phyloP scores from a whole-genome alignment of 208 protist genomes.

The Leishmania turanica region DNA sequence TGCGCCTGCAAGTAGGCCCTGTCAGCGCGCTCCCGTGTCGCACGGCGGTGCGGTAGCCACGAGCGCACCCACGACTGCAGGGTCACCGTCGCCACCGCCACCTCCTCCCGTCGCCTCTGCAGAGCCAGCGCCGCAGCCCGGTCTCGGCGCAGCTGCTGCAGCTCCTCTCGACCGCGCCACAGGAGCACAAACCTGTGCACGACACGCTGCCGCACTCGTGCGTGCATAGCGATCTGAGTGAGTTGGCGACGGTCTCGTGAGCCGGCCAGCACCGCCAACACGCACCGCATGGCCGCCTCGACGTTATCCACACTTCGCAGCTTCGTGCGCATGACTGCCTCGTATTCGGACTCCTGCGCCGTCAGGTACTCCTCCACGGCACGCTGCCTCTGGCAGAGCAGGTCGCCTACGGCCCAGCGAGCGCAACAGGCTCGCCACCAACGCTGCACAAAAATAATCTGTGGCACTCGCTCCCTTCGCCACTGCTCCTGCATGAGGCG shows the following conservation, averaged over 20 bases:
- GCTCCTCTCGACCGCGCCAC: constrained; percentile 23
- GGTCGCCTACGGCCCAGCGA: constrained; percentile 11
- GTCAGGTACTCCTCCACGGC: constrained; percentile 39
- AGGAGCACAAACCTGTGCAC: constrained; percentile 43
- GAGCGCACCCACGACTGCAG: constrained; percentile 51
- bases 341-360: constrained; percentile 28
- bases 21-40: background rate
- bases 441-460: constrained; percentile 37
- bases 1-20: background rate
- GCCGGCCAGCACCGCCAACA: constrained; percentile 60
- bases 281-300: constrained; percentile 25
- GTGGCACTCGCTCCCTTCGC: constrained; percentile 4
- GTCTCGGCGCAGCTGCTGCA: constrained; percentile 35
- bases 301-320: constrained; percentile 23
- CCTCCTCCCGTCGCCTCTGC: constrained; percentile 56
- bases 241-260: constrained; percentile 39
- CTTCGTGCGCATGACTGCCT: constrained; percentile 20
- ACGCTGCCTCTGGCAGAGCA: constrained; percentile 21
- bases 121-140: constrained; percentile 11
- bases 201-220: constrained; percentile 35
- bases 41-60: constrained; percentile 34
- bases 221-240: constrained; percentile 9
- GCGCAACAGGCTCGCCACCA: constrained; percentile 42
- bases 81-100: constrained; percentile 43
- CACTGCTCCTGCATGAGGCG: constrained; percentile 40